Conservation (phyloP, 2,329 filamentous ascomycete genomes). For the Fonsecaea erecta region DNA sequence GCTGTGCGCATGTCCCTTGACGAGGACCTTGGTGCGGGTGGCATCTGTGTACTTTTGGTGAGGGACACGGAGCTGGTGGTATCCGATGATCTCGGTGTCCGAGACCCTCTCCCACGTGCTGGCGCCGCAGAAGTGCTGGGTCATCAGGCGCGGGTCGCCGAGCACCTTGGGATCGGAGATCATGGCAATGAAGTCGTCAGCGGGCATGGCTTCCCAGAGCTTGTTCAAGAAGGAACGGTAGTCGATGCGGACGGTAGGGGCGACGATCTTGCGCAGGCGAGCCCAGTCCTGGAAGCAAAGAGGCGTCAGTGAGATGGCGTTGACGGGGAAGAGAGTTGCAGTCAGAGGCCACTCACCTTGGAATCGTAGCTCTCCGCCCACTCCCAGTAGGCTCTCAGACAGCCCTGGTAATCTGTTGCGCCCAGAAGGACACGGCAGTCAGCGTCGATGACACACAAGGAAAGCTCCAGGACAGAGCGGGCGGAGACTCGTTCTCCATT, state of each 20-base stretch:
- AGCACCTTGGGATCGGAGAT: conserved; percentile 62
- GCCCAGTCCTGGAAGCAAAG: conserved; percentile 45
- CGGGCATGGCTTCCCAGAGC: conserved; percentile 65
- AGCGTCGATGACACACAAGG: neutral
- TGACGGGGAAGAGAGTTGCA: neutral
- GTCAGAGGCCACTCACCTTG: conserved; percentile 42
- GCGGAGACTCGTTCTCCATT: neutral
- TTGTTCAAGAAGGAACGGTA: conserved; percentile 69
- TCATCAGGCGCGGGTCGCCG: conserved; percentile 65
- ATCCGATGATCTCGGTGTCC: conserved; percentile 39
- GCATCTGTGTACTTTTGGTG: conserved; percentile 65
- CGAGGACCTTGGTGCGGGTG: conserved; percentile 53
- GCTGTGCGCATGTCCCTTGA: conserved; percentile 64
- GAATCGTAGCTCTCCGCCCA: conserved; percentile 53
- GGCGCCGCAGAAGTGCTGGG: conserved; percentile 64
- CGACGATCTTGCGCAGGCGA: conserved; percentile 49
- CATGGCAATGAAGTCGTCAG: conserved; percentile 66
- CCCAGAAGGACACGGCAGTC: neutral
- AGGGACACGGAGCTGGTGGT: conserved; percentile 54
- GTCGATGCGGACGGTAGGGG: conserved; percentile 66
- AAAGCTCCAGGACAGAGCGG: neutral
- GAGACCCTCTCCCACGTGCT: conserved; percentile 40
- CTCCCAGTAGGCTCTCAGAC: conserved; percentile 44
- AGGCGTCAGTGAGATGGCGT: conserved; percentile 4
- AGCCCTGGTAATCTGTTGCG: conserved; percentile 36